Base-by-base conservation (phyloP, 192 early-diverging fungal genomes). In the Chytriomyces sp. region DNA sequence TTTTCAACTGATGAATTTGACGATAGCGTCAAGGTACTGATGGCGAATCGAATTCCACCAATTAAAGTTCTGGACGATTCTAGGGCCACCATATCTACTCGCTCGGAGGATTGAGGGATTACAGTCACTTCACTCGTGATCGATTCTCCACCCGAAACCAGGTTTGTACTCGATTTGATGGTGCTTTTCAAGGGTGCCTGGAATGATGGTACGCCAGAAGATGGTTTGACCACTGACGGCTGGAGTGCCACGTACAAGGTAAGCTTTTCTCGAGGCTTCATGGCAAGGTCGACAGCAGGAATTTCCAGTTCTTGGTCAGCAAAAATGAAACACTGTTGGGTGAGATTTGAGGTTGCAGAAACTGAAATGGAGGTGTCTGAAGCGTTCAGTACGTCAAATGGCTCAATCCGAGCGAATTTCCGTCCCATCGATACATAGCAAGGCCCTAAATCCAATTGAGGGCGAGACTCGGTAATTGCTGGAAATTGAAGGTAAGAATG, bases 231-330 rank as follows among this genome's bases (percentile, higher is more conserved):
- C 4, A 79, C 39, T 31, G 78, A 75, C 17, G 93, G 93, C 64
- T 93, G 91, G 2, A 94, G 78, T 4, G 91, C 93, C 0, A 94
- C 87, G 82, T 89, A 95, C 1, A 95, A 83, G 3, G 83, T 88
- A 14, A 80, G 53, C 75, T 79, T 79, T 19, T 81, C 79, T 22
- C 71, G 71, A 25, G 77, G 79, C 56, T 77, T 78, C 30, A 93
- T 72, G 14, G 82, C 69, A 8, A 89, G 79, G 30, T 84, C 82
- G 4, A 76, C 80, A 12, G 70, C 76, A 0, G 78, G 78, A 28
- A 61, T 69, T 56, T 89, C 84, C n/a, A 80, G 54, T 5, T 4
- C 61, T 19, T 52, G 36, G 57, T 89, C 85, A 0, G 64, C 66
- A 74, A 93, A 95, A 19, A 93, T 91, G 12, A 86, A 75, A 1